Evolutionary conservation across 164 flowering plant genomes (phyloP).

Genomic region (Pachysandra terminalis): DNA sequence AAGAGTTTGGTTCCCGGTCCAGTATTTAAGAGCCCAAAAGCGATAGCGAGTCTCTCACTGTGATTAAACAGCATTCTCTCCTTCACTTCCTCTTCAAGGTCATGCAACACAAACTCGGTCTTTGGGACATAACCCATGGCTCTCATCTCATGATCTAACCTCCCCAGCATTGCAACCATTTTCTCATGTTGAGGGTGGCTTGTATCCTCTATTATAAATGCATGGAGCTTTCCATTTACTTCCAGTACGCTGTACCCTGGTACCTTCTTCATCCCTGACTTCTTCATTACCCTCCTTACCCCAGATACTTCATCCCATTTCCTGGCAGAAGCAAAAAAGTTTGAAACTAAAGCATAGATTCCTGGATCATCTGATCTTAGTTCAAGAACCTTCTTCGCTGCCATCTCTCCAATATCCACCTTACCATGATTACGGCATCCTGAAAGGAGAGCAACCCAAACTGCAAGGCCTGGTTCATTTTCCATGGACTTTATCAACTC

Average conservation of each 20-base stretch:
- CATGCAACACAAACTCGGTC: conserved; percentile 25
- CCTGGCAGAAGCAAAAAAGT: conserved; percentile 46
- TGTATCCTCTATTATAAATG: conserved; percentile 52
- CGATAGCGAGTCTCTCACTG: conserved; percentile 25
- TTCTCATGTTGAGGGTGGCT: conserved; percentile 31
- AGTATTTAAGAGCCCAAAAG: conserved; percentile 24
- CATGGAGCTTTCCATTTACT: conserved; percentile 46
- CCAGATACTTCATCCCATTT: conserved; percentile 51
- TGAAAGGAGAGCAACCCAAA: conserved; percentile 55
- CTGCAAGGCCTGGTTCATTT: conserved; percentile 35
- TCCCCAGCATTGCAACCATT: conserved; percentile 23
- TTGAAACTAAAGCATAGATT: conserved; percentile 41
- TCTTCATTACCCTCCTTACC: conserved; percentile 43
- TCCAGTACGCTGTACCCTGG: conserved; percentile 55
- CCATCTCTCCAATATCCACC: conserved; percentile 35
- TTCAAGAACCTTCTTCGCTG: conserved; percentile 42
- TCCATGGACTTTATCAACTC: conserved; percentile 32
- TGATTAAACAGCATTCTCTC: conserved; percentile 16
- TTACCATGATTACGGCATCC: conserved; percentile 44
- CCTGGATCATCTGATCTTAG: conserved; percentile 49
- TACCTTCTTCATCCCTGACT: conserved; percentile 37
- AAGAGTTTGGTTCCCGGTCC: conserved; percentile 19
- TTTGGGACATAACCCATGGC: conserved; percentile 21
- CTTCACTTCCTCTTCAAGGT: conserved; percentile 25
- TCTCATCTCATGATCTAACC: conserved; percentile 39